Evolutionary conservation across 2,329 filamentous ascomycete species (phyloP).

Genomic region (Alternaria burnsii): DNA sequence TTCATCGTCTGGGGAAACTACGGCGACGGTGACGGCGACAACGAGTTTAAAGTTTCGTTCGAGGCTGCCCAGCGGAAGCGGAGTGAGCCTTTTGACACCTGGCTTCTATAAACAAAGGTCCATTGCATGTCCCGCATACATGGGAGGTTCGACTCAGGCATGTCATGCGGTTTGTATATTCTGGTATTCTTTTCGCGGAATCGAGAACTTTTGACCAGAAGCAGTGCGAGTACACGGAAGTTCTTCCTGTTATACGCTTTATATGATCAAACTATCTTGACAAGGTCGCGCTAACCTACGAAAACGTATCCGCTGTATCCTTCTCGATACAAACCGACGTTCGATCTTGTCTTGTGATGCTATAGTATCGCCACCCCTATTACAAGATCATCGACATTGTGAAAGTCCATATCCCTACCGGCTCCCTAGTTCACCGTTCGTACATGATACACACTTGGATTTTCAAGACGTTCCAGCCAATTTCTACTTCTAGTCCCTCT

Average conservation of each 20-base stretch:
- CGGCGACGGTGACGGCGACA: not conserved
- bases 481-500: not conserved
- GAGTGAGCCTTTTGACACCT: not conserved
- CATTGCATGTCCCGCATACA: not conserved
- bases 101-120: not conserved
- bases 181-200: not conserved
- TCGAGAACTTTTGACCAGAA: not conserved
- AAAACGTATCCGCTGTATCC: not conserved
- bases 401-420: not conserved
- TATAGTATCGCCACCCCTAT: not conserved
- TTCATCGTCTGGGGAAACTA: slow-evolving; percentile 1
- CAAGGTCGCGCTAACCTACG: not conserved
- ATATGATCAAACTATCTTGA: not conserved
- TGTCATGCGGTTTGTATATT: not conserved
- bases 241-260: not conserved
- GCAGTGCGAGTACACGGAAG: not conserved
- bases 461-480: not conserved
- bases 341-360: not conserved
- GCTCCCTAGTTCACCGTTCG: not conserved
- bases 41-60: not conserved
- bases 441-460: not conserved
- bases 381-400: no score
- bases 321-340: not conserved
- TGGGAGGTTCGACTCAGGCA: not conserved
- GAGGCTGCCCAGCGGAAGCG: not conserved